phyloP scores from a whole-genome alignment of 2,329 filamentous ascomycete species.

The Penicillium sp. region DNA sequence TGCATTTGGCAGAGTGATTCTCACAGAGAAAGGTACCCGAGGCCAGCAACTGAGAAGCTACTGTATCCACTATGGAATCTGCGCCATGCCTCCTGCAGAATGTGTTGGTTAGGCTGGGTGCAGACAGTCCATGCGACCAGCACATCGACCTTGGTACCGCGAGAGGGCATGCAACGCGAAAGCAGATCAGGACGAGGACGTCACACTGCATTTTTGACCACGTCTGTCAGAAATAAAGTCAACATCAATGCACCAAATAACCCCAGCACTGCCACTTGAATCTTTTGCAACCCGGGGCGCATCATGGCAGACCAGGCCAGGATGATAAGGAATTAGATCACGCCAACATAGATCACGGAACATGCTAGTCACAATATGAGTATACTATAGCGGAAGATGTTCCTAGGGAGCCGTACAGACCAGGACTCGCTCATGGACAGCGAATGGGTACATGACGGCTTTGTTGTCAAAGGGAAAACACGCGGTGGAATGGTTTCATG shows the following conservation, averaged over 20 bases:
- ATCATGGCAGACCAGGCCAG: slow-evolving; percentile 62
- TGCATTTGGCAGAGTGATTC: slow-evolving; percentile 7
- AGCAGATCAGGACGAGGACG: slow-evolving; percentile 83
- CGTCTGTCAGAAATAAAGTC: slow-evolving; percentile 78
- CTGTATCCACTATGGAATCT: slow-evolving; percentile 64
- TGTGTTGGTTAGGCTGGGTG: slow-evolving; percentile 52
- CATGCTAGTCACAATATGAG: slow-evolving; percentile 42
- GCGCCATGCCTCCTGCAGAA: slow-evolving; percentile 63
- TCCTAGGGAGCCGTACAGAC: slow-evolving; percentile 54
- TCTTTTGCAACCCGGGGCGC: slow-evolving; percentile 68
- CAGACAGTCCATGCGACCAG: slow-evolving; percentile 51
- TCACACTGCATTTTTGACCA: slow-evolving; percentile 85
- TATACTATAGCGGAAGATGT: neutral
- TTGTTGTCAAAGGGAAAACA: slow-evolving; percentile 86
- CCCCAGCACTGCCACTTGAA: slow-evolving; percentile 80
- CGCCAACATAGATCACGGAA: slow-evolving; percentile 76
- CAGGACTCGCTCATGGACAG: slow-evolving; percentile 76
- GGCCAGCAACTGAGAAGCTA: slow-evolving; percentile 59
- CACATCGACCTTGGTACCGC: slow-evolving; percentile 54
- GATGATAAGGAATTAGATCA: slow-evolving; percentile 66
- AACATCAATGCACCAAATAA: slow-evolving; percentile 74
- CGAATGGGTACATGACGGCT: slow-evolving; percentile 81
- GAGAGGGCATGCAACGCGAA: slow-evolving; percentile 73
- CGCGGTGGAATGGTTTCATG: slow-evolving; percentile 83
- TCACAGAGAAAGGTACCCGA: slow-evolving; percentile 57